Conservation (phyloP, 768 basidiomycete species). For the Aureoboletus auriporus region DNA sequence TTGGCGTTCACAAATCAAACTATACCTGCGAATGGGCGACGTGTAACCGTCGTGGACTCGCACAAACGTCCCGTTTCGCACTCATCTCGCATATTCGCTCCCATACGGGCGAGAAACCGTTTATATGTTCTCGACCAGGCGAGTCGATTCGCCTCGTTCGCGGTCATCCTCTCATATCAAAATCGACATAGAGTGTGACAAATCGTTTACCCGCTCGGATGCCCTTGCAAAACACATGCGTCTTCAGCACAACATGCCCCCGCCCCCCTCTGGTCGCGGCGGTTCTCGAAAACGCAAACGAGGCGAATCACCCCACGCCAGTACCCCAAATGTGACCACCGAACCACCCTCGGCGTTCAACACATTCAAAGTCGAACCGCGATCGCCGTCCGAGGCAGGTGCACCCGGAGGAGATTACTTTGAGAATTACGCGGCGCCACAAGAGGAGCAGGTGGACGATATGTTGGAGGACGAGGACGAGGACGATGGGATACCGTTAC, state of each 20-base stretch:
- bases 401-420: slow-evolving; percentile 32
- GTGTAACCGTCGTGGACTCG: slow-evolving; percentile 73
- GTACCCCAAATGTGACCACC: slow-evolving; percentile 12
- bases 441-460: slow-evolving; percentile 18
- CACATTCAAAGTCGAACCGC: slow-evolving; percentile 64
- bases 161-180: neutral
- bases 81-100: slow-evolving; percentile 87
- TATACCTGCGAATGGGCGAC: slow-evolving; percentile 90
- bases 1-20: slow-evolving; percentile 77
- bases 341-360: slow-evolving; percentile 40
- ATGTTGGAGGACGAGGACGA: slow-evolving; percentile 29
- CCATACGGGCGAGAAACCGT: slow-evolving; percentile 94
- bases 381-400: slow-evolving; percentile 37
- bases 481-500: slow-evolving; percentile 50
- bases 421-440: slow-evolving; percentile 13
- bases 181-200: slow-evolving; percentile 80
- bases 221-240: slow-evolving; percentile 92
- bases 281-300: slow-evolving; percentile 71
- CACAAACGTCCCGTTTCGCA: slow-evolving; percentile 87
- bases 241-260: slow-evolving; percentile 76
- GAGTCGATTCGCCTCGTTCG: slow-evolving; percentile 18
- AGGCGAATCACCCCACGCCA: slow-evolving; percentile 29
- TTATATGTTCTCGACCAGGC: slow-evolving; percentile 80
- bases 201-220: slow-evolving; percentile 92
- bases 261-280: slow-evolving; percentile 69